phyloP scores from a whole-genome alignment of 352 stramenopile genomes.

The Phytopythium boreale region DNA sequence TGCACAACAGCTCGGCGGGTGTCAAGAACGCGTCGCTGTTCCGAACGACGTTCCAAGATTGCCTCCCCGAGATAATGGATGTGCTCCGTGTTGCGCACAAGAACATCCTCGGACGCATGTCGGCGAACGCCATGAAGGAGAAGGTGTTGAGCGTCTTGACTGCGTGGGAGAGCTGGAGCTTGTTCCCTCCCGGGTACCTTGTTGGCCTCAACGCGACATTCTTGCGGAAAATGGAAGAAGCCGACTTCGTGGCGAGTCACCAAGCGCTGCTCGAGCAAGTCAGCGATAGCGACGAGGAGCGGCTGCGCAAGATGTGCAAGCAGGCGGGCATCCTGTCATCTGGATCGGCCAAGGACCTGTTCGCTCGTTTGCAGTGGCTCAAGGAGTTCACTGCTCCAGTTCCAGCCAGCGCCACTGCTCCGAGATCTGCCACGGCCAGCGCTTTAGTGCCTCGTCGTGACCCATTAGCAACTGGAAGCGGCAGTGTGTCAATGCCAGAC shows the following conservation, averaged over 20 bases:
- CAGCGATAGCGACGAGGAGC: slow-evolving; percentile 39
- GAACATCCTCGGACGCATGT: slow-evolving; percentile 70
- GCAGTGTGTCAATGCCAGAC: background rate
- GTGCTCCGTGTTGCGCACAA: slow-evolving; percentile 44
- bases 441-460: background rate
- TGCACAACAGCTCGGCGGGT: slow-evolving; percentile 87
- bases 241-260: slow-evolving; percentile 29
- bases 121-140: slow-evolving; percentile 75
- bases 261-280: slow-evolving; percentile 15
- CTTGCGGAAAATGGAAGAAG: slow-evolving; percentile 64
- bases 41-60: slow-evolving; percentile 82
- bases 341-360: slow-evolving; percentile 37
- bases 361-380: slow-evolving; percentile 58
- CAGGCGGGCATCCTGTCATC: slow-evolving; percentile 63
- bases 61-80: slow-evolving; percentile 73
- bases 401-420: slow-evolving; percentile 3
- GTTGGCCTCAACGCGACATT: slow-evolving; percentile 83
- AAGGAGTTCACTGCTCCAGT: slow-evolving; percentile 63
- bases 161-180: slow-evolving; percentile 76
- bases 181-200: slow-evolving; percentile 71
- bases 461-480: background rate
- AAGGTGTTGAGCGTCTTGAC: slow-evolving; percentile 75
- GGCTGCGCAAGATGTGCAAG: slow-evolving; percentile 59
- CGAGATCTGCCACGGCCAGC: slow-evolving; percentile 1
- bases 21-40: slow-evolving; percentile 90